Evolutionary conservation across 1,284 basidiomycete species (phyloP), one percentile per base, ranked within the genome.

Genomic region (Papiliotrema nemorosa): DNA sequence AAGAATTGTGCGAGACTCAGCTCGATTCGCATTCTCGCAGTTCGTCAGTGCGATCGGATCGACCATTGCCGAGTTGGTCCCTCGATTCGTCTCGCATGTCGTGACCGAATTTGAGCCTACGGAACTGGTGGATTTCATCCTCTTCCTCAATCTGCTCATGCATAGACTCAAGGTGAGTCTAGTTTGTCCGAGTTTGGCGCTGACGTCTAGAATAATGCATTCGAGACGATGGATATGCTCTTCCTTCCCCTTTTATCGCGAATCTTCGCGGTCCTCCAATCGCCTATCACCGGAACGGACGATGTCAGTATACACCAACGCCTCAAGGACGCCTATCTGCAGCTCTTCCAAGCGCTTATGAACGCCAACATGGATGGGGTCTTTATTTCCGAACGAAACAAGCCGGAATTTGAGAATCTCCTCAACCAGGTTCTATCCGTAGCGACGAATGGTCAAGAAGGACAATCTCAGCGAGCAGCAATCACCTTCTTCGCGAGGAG

Each of bases 41-140:
- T 90, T 98, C 58, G 82, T 97, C 50, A 87, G 86, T 14, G 90
- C 89, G 1, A 88, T 90, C 27, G 90, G 92, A 20, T 84, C 87
- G 5, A 85, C 84, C 67, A 78, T 64, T 41, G 76, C 72, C 5
- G 67, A 75, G 47, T 62, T 74, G 20, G 72, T 72, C 1, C 70
- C 72, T 1, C 62, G 66, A 42, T 75, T 99, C 46, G 97, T 97
- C 82, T 80, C 84, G 39, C 87, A 88, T 65, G 82, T 98, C 25
- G 81, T 99, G 43, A 82, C 85, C 5, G 88, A 97, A 64, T 92
- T 96, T 59, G 92, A 94, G 58, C 86, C 90, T 1, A 83, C 85
- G 7, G 96, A 99, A 74, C 78, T 99, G 53, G 85, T 88, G 38
- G 96, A 99, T 67, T 96, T 98, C 67, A 85, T 98, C 79, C 87